A percentile compares a stretch with the other conserved stretches of the same genome.
phyloP scores from a whole-genome alignment of 2,329 filamentous ascomycete species.

The Xylaria digitata region DNA sequence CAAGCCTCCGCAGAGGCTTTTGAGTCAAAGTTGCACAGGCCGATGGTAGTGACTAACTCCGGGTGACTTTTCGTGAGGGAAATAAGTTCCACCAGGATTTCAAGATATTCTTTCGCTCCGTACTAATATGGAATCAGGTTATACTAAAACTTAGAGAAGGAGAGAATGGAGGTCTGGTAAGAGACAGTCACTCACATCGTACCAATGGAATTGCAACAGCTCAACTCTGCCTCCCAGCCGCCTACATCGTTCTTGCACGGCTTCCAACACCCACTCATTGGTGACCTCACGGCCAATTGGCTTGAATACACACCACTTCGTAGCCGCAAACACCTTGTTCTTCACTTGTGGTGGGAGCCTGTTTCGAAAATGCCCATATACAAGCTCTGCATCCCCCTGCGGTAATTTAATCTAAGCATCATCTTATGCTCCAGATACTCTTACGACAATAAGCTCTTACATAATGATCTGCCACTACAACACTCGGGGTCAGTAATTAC shows the following conservation, averaged over 20 bases:
- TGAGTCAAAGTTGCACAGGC: constrained; percentile 53
- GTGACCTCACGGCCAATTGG: constrained; percentile 44
- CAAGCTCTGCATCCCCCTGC: constrained; percentile 52
- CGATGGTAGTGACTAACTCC: constrained; percentile 48
- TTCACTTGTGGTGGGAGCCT: constrained; percentile 41
- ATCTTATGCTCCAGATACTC: background rate
- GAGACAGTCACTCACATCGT: constrained; percentile 46
- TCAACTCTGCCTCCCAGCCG: constrained; percentile 51
- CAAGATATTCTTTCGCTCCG: constrained; percentile 50
- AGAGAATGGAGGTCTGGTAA: background rate
- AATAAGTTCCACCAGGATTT: constrained; percentile 50
- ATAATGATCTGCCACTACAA: constrained; percentile 55
- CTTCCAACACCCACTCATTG: constrained; percentile 44
- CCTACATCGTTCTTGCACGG: constrained; percentile 50
- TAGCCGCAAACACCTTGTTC: constrained; percentile 48
- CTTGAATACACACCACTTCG: constrained; percentile 53
- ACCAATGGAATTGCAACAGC: constrained; percentile 53
- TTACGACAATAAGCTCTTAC: constrained; percentile 37
- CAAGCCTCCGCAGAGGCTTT: constrained; percentile 48
- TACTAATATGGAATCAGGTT: constrained; percentile 45
- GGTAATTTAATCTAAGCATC: constrained; percentile 8
- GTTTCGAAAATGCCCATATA: constrained; percentile 50
- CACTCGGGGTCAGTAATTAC: too few species aligned
- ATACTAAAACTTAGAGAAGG: background rate
- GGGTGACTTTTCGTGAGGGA: constrained; percentile 45